Conservation (phyloP, 2,329 filamentous ascomycete species). For the Apiospora arundinis region DNA sequence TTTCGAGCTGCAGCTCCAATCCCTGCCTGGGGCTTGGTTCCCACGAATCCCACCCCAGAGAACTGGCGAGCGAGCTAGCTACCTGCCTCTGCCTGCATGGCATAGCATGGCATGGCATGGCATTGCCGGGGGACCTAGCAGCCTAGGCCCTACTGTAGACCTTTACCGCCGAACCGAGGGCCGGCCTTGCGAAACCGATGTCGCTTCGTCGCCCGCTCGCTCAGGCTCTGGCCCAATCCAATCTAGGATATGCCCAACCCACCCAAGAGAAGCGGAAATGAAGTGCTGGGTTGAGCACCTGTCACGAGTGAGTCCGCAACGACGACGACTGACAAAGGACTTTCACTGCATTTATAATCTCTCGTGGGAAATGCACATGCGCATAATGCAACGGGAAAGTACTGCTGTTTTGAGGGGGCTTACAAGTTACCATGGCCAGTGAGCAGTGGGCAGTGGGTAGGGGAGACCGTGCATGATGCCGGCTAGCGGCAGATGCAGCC, state of each 20-base stretch:
- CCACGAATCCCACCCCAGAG: neutral
- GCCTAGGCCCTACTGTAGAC: neutral
- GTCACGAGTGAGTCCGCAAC: neutral
- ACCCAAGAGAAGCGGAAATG: neutral
- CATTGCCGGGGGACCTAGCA: neutral
- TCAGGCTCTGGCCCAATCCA: no score
- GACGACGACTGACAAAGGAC: neutral
- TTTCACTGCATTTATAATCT: neutral
- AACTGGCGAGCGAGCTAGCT: conserved; percentile 11
- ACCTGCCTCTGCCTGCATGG: neutral
- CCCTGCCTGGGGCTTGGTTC: neutral
- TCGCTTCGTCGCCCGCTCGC: neutral
- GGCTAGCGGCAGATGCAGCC: conserved; percentile 17
- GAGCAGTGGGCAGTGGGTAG: no score
- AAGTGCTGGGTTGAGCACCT: neutral
- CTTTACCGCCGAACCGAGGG: conserved; percentile 17
- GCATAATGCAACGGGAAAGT: conserved; percentile 11
- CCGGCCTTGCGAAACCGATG: conserved; percentile 12
- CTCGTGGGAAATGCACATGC: neutral
- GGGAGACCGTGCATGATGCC: conserved; percentile 10
- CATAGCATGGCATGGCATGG: neutral
- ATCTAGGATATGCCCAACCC: neutral
- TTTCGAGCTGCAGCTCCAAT: neutral
- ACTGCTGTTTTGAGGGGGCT: neutral
- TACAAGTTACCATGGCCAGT: no score